phyloP scores from a whole-genome alignment of 2,329 filamentous ascomycete species.

The Elsinoe necatrix region DNA sequence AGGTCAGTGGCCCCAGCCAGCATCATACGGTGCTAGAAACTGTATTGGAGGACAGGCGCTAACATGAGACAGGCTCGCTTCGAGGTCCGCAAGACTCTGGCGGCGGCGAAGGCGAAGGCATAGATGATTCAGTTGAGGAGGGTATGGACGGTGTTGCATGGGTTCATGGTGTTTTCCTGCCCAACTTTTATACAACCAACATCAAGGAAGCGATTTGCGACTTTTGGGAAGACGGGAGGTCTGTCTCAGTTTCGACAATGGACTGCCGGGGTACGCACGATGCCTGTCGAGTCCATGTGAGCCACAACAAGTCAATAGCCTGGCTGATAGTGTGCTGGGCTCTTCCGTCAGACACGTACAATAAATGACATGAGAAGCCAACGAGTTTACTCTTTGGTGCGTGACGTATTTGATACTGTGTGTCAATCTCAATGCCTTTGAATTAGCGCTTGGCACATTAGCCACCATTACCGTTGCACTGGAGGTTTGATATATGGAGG shows the following conservation, averaged over 20 bases:
- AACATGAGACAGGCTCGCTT: conserved; percentile 58
- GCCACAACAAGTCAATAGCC: not conserved
- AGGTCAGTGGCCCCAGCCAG: conserved; percentile 50
- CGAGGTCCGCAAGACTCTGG: conserved; percentile 92
- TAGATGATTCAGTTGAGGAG: conserved; percentile 21
- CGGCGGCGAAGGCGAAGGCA: conserved; percentile 74
- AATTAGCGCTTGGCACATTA: no score
- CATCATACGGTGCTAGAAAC: not conserved
- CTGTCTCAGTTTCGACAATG: not conserved
- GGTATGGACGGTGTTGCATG: conserved; percentile 17
- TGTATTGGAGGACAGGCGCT: conserved; percentile 2
- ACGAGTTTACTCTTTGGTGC: not conserved
- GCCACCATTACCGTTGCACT: not conserved
- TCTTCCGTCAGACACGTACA: conserved; percentile 2
- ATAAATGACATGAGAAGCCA: conserved; percentile 13
- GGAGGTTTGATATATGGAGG: not conserved
- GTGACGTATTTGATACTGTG: not conserved
- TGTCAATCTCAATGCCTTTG: not conserved
- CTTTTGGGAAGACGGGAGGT: not conserved
- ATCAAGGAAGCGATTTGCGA: conserved; percentile 13
- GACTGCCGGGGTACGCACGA: not conserved
- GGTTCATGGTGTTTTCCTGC: conserved; percentile 15
- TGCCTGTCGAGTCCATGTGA: not conserved
- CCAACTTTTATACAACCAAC: conserved; percentile 12
- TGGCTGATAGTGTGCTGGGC: not conserved